Base-by-base conservation (phyloP, 495 filamentous ascomycete species). In the Penicillium pancosmium region DNA sequence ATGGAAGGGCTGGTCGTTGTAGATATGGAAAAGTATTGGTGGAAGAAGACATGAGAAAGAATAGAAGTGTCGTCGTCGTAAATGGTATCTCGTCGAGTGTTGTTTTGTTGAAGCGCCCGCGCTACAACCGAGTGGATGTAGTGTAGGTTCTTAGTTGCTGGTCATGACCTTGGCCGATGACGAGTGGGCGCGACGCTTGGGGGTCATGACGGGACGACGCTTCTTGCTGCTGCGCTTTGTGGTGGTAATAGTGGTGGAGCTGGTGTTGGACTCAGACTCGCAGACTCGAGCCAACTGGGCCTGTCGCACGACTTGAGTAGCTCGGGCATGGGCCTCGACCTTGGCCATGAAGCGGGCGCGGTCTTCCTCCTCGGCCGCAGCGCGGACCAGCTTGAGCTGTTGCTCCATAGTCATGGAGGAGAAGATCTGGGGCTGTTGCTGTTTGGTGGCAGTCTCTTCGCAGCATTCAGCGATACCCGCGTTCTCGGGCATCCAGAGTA, bases 251-350 rank as follows among this genome's bases (percentile, higher is more conserved):
- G 36, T 12, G 10, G 36, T 38, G 11, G 36, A 13, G 12, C 11
- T n/a, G 5, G 36, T 38, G 36, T 18, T 44, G 34, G 43, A 31
- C 13, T 71, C 70, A 55, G 71, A 71, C 61, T 77, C 77, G 36
- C 23, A 49, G 16, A 60, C 59, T n/a, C 70, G 61, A 4, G 68
- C 61, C 48, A 71, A 49, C 62, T 80, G 74, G 4, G 71, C 58
- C n/a, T 72, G 60, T 35, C 76, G 73, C 27, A 78, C 33, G n/a
- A 72, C 74, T 50, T 77, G 75, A 41, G 76, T 74, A 3, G 78
- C 78, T 40, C 73, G 73, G 2, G 78, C 78, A 56, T 78, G 75
- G 49, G 78, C 78, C 16, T 80, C 73, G 10, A 80, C 75, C 54
- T 74, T 73, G 21, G 78, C 78, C 41, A 79, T 66, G 68, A 80